These are phyloP conservation scores for Quercus rubra DNA, from an alignment of 306 rosid genomes.

Conservation along the genomic window DNA sequence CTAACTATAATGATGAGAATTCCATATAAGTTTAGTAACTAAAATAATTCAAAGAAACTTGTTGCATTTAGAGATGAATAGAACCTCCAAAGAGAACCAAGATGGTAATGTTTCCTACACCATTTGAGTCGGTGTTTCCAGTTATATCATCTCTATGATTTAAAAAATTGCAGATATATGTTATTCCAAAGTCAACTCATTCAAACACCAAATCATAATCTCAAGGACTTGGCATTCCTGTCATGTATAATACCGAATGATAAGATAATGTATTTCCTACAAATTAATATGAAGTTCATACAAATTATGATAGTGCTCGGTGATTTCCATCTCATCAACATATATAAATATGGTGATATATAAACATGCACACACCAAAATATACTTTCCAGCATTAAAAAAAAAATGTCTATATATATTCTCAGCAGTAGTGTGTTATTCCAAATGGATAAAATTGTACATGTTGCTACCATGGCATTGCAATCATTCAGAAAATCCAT, in stretches of 20 bases:
- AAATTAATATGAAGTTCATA: neutral
- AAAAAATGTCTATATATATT: neutral
- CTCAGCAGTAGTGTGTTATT: neutral
- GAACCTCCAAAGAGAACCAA: neutral
- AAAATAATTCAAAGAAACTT: neutral
- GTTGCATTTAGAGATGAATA: neutral
- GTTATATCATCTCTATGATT: neutral
- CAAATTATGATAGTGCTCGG: neutral
- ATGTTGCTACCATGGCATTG: neutral
- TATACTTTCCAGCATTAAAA: neutral
- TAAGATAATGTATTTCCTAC: neutral
- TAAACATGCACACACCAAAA: neutral
- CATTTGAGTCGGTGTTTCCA: neutral
- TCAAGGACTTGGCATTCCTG: neutral
- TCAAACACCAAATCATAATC: neutral
- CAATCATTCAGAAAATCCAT: neutral
- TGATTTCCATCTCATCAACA: neutral
- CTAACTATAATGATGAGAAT: neutral
- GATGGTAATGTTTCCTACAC: neutral
- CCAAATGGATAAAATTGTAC: neutral
- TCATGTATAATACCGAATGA: neutral
- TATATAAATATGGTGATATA: neutral
- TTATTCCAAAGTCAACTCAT: neutral
- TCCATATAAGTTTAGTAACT: neutral
- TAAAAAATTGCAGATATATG: neutral